Percentiles rank a stretch among this genome's conserved stretches.
phyloP scores from a whole-genome alignment of 805 yeast genomes.

The Wickerhamomyces subpelliculosus region DNA sequence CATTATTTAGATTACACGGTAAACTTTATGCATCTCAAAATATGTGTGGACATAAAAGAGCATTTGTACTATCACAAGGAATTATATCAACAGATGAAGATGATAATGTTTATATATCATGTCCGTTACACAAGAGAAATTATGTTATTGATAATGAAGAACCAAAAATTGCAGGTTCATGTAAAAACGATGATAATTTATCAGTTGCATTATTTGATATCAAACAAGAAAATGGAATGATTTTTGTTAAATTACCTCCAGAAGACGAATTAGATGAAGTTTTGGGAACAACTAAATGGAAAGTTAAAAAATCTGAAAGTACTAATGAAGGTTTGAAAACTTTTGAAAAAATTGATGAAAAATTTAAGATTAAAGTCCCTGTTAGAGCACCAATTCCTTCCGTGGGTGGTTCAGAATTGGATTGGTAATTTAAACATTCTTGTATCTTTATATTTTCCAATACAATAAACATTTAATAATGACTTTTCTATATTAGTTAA shows the following conservation, averaged over 20 bases:
- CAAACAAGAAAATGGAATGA: conserved; percentile 25
- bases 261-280: conserved; percentile 26
- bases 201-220: conserved; percentile 29
- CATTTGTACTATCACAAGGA: conserved; percentile 31
- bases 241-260: conserved; percentile 26
- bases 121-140: conserved; percentile 32
- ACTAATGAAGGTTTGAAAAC: conserved; percentile 7
- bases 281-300: conserved; percentile 29
- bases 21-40: conserved; percentile 30
- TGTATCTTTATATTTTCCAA: background rate
- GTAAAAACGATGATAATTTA: conserved; percentile 23
- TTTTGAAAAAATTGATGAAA: conserved; percentile 15
- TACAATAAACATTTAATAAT: too few relatives aligned
- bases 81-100: conserved; percentile 25
- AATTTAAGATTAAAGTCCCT: conserved; percentile 21
- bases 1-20: conserved; percentile 27
- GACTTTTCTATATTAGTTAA: too few relatives aligned
- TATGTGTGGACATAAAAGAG: conserved; percentile 35
- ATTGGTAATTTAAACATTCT: conserved; percentile 12
- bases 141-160: conserved; percentile 20
- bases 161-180: conserved; percentile 23
- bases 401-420: conserved; percentile 8
- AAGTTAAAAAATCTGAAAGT: conserved; percentile 21
- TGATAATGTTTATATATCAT: conserved; percentile 25
- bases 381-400: conserved; percentile 8